Base-by-base conservation (phyloP, 2,329 filamentous ascomycete genomes). In the Colletotrichum musicola region DNA sequence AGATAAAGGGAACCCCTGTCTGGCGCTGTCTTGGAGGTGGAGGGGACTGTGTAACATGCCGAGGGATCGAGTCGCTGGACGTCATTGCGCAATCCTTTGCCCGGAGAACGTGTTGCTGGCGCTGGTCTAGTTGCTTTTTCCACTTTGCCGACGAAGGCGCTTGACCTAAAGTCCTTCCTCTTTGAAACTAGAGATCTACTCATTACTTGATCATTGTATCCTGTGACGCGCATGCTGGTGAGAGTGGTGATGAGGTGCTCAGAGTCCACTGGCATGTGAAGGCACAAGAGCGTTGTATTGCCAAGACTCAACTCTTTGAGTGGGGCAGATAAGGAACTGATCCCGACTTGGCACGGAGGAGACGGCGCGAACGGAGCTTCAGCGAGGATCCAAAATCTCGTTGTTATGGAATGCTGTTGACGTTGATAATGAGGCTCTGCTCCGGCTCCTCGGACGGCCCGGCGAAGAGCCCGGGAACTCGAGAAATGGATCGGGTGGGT, bases 291-390 rank as follows among this genome's bases (percentile, higher is more conserved):
- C 40, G 40, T n/a, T 6, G 13, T 42, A 16, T 50, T 60, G 57
- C 57, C 46, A 60, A 60, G 57, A 51, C 38, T 35, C 30, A 35
- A 35, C 30, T 35, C 30, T 57, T 38, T n/a, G 20, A 27, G 57
- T 60, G 57, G 57, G 57, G 57, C 57, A 60, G 46, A 60, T 60
- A 51, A 9, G 57, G 20, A 59, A 20, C 30, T 27, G 12, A 42
- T 60, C 46, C 57, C 57, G 46, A 50, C 57, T 60, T 60, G 57
- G 46, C 57, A 51, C 13, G 18, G 47, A 42, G 46, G 10, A 51
- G 16, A 6, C 13, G 7, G 2, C 7, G 30, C 30, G 30, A 35
- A n/a, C 27, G 44, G 49, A 27, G 42, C 25, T 49, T 13, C 1
- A 9, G 30, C 4, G 10, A 35, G 30, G 1, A 35, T 35, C 2